phyloP scores from a whole-genome alignment of 2,329 filamentous ascomycete genomes.

The Triangularia verruculosa region DNA sequence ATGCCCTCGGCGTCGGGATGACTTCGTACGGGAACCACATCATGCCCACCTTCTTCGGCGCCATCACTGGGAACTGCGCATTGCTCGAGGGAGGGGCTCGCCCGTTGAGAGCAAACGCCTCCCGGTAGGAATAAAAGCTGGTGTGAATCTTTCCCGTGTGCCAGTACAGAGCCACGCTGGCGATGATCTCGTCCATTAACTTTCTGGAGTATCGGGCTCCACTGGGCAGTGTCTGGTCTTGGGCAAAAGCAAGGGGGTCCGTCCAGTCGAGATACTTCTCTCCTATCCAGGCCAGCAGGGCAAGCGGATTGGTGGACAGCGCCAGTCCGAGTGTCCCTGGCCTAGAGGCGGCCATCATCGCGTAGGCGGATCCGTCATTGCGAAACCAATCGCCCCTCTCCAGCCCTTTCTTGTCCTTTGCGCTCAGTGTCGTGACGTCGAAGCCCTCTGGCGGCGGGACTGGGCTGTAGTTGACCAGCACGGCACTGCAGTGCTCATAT shows the following conservation, averaged over 20 bases:
- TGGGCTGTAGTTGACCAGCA: slow-evolving; percentile 10
- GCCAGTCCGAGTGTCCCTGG: slow-evolving; percentile 56
- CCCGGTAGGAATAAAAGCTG: slow-evolving; percentile 49
- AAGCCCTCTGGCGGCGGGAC: slow-evolving; percentile 19
- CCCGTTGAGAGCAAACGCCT: slow-evolving; percentile 16
- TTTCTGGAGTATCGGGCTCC: slow-evolving; percentile 7
- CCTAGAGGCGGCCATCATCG: slow-evolving; percentile 49
- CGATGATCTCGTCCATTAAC: slow-evolving; percentile 44
- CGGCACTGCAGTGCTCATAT: slow-evolving; percentile 42
- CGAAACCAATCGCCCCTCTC: slow-evolving; percentile 39
- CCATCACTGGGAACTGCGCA: slow-evolving; percentile 3
- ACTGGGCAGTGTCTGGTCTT: background rate
- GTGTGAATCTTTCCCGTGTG: slow-evolving; percentile 48
- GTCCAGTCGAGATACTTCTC: slow-evolving; percentile 57
- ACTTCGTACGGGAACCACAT: slow-evolving; percentile 45
- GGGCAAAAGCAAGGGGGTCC: slow-evolving; percentile 35
- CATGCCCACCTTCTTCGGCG: slow-evolving; percentile 44
- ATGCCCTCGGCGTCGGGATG: background rate
- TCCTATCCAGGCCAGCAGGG: slow-evolving; percentile 55
- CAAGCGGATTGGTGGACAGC: slow-evolving; percentile 51
- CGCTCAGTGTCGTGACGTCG: slow-evolving; percentile 19
- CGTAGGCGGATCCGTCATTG: slow-evolving; percentile 46
- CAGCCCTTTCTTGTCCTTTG: slow-evolving; percentile 38
- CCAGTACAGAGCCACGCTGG: slow-evolving; percentile 54
- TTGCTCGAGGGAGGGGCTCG: slow-evolving; percentile 35